Evolutionary conservation across 1,139 yeast species (phyloP).

Genomic region (Hyphopichia fennica): DNA sequence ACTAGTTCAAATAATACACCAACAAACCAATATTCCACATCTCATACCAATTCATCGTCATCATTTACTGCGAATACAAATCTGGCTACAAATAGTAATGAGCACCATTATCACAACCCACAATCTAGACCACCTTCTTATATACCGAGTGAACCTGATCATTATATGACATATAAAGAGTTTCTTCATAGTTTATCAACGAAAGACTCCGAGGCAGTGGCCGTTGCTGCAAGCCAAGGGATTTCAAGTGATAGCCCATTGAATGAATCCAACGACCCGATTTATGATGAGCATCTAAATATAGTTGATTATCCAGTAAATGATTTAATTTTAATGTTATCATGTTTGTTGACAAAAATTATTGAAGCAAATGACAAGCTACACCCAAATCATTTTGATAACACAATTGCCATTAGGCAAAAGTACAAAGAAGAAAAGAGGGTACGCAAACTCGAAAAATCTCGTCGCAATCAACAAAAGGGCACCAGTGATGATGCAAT

Average conservation of each 20-base stretch:
- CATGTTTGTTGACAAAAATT: conserved; percentile 80
- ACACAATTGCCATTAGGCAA: conserved; percentile 48
- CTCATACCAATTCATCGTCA: conserved; percentile 3
- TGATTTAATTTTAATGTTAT: conserved; percentile 78
- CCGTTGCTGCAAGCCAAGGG: conserved; percentile 4
- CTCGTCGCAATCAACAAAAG: conserved; percentile 10
- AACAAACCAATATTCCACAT: conserved; percentile 3
- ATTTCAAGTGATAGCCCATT: background rate
- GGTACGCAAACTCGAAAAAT: conserved; percentile 19
- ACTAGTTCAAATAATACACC: conserved; percentile 2
- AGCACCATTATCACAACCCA: conserved; percentile 7
- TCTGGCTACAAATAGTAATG: conserved; percentile 7
- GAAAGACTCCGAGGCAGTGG: conserved; percentile 18
- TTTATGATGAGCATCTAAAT: conserved; percentile 59
- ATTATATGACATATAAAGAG: conserved; percentile 46
- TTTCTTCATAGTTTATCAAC: conserved; percentile 33
- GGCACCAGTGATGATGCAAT: conserved; percentile 10
- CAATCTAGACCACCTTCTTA: conserved; percentile 9
- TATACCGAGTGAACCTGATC: conserved; percentile 35
- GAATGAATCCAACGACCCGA: conserved; percentile 12
- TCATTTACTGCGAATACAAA: background rate
- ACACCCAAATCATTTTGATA: conserved; percentile 69
- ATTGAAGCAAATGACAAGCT: conserved; percentile 89
- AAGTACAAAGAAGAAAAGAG: conserved; percentile 40
- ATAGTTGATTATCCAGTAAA: conserved; percentile 83